A percentile compares a stretch with the other conserved stretches of the same genome.
Conservation (phyloP, 2,329 filamentous ascomycete genomes). For the Sphaerulina vaccinii region DNA sequence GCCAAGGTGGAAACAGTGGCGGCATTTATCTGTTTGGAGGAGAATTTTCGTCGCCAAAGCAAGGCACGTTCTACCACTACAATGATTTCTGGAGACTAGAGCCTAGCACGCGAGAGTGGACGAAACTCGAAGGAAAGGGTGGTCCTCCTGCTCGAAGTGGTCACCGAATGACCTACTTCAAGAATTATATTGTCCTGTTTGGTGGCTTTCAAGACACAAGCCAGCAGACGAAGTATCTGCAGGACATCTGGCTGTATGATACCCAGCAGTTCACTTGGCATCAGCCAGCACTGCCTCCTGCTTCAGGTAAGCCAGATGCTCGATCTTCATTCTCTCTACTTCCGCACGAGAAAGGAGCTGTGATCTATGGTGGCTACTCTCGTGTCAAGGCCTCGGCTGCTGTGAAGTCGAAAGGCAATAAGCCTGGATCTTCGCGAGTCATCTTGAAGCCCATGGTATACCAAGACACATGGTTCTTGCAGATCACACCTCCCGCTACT, state of each 20-base stretch:
- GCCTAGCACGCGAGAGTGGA: constrained; percentile 82
- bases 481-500: constrained; percentile 68
- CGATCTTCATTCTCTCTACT: constrained; percentile 89
- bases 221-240: constrained; percentile 88
- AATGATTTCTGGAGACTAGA: constrained; percentile 97
- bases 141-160: constrained; percentile 83
- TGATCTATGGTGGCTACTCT: constrained; percentile 91
- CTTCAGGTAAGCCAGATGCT: constrained; percentile 77
- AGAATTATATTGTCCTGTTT: constrained; percentile 93
- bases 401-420: constrained; percentile 64
- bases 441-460: constrained; percentile 84
- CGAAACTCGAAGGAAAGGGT: constrained; percentile 76
- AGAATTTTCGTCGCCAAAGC: constrained; percentile 94
- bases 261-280: constrained; percentile 84
- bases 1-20: constrained; percentile 78
- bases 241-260: constrained; percentile 95
- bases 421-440: constrained; percentile 61
- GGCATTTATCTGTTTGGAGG: constrained; percentile 91
- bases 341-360: constrained; percentile 85
- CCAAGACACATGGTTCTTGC: constrained; percentile 90
- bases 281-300: constrained; percentile 69
- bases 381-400: constrained; percentile 68
- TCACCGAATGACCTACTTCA: constrained; percentile 81
- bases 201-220: constrained; percentile 97
- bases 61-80: constrained; percentile 98